phyloP scores from a whole-genome alignment of 805 yeast species.

The Cyberlindnera petersonii region DNA sequence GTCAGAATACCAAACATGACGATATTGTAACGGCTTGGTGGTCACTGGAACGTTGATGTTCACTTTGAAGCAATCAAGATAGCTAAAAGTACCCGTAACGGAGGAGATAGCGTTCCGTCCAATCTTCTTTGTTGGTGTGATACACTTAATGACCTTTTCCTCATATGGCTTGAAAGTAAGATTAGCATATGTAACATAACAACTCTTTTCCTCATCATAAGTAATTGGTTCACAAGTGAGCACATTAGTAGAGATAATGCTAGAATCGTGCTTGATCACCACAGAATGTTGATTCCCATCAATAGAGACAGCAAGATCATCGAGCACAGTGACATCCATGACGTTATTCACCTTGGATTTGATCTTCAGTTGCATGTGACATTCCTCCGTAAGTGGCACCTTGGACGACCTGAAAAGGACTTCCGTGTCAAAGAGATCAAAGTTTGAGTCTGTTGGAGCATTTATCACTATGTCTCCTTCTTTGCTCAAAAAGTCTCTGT shows the following conservation, averaged over 20 bases:
- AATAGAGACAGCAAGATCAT: conserved; percentile 12
- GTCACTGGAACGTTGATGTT: conserved; percentile 20
- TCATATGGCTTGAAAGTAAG: conserved; percentile 16
- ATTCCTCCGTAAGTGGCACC: conserved; percentile 19
- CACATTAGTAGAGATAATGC: background rate
- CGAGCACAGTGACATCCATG: conserved; percentile 5
- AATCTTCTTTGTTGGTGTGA: conserved; percentile 17
- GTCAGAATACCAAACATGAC: conserved; percentile 17
- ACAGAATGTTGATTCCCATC: conserved; percentile 19
- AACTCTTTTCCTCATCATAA: conserved; percentile 8
- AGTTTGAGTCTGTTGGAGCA: conserved; percentile 24
- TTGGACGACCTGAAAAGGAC: conserved; percentile 20
- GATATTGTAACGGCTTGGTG: conserved; percentile 11
- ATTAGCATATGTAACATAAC: conserved; percentile 11
- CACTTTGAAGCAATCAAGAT: conserved; percentile 18
- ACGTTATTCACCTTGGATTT: conserved; percentile 26
- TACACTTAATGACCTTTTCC: conserved; percentile 17
- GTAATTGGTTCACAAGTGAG: background rate
- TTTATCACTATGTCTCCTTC: conserved; percentile 20
- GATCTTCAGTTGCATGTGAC: conserved; percentile 31
- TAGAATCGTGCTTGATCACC: conserved; percentile 13
- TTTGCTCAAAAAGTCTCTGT: conserved; percentile 6
- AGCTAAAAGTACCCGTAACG: conserved; percentile 15
- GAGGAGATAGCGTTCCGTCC: conserved; percentile 16
- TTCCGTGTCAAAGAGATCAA: conserved; percentile 24